Evolutionary conservation across 495 filamentous ascomycete species (phyloP), one percentile per base, ranked within the genome.

Genomic region (Pyrenula massariospora): DNA sequence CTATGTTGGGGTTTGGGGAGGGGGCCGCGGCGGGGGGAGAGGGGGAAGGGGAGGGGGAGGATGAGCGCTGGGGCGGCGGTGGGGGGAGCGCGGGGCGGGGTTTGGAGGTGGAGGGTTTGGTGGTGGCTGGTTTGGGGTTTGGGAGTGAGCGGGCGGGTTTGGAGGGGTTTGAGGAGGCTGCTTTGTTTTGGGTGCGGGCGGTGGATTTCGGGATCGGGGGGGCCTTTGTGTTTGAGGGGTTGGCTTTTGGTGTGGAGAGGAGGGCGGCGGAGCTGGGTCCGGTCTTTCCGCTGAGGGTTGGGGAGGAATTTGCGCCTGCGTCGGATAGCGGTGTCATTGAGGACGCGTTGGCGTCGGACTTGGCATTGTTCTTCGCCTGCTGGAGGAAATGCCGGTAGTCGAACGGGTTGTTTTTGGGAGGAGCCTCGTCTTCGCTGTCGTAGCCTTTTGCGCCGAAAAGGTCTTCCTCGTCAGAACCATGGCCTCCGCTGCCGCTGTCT

Each of bases 321-420:
- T 52, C 68, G 71, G 62, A 70, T 71, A 48, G 66, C 61, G 54
- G 47, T 59, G 12, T 60, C 54, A 50, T 60, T 47, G 24, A 68
- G 65, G 78, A 75, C 25, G 75, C 73, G 1, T 71, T 74, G 23
- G 67, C 62, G 48, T 63, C 61, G 21, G 71, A 75, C 51, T 62
- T n/a, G 25, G 54, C 59, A 48, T 67, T 60, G 60, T 76, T 72
- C 25, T 70, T 65, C 19, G 62, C 60, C 57, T 75, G 70, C 24
- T 65, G 68, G 42, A 82, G 73, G 60, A 82, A 83, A 61, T 83
- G 80, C 10, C 80, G 76, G 60, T 72, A 82, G 62, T 83, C 79
- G 56, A 77, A 83, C 15, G 80, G 80, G 54, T 83, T 83, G 58
- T 69, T 66, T 0, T 73, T 69, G 55, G 81, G 78, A 1, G 78